These are phyloP conservation scores for Eimeria tenella DNA, from an alignment of 169 alveolate genomes.

Conservation along the genomic window DNA sequence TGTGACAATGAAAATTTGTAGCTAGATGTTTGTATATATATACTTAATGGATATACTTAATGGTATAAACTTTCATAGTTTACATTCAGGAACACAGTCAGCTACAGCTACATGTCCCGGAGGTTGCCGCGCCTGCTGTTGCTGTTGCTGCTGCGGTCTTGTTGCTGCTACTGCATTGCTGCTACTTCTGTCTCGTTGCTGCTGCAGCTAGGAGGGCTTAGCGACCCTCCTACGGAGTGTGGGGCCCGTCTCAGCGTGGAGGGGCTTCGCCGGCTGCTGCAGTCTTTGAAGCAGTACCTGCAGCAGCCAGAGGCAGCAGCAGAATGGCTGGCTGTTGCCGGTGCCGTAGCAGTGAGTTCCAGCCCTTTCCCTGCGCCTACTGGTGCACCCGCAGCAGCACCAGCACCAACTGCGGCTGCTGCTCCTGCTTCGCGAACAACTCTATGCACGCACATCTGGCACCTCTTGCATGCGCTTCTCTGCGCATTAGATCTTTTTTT, in stretches of 20 bases:
- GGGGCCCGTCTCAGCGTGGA: conserved; percentile 31
- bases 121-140: background rate
- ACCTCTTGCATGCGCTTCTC: background rate
- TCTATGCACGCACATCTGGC: background rate
- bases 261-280: conserved; percentile 19
- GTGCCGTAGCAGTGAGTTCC: background rate
- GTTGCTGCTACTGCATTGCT: background rate
- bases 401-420: background rate
- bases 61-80: background rate
- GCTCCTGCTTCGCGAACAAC: background rate
- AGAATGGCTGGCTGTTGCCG: background rate
- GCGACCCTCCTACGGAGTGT: conserved; percentile 2
- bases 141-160: background rate
- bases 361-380: background rate
- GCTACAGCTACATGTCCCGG: background rate
- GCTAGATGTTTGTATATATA: background rate
- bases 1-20: background rate
- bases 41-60: no score
- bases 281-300: background rate
- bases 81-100: background rate
- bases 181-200: background rate
- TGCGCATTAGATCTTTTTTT: background rate
- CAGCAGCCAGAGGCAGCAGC: conserved; percentile 19
- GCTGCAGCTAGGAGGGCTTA: conserved; percentile 34
- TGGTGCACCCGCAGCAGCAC: background rate